Evolutionary conservation across 164 flowering plant genomes (phyloP), one percentile per base, ranked within the genome.

Genomic region (Euptelea pleiosperma): DNA sequence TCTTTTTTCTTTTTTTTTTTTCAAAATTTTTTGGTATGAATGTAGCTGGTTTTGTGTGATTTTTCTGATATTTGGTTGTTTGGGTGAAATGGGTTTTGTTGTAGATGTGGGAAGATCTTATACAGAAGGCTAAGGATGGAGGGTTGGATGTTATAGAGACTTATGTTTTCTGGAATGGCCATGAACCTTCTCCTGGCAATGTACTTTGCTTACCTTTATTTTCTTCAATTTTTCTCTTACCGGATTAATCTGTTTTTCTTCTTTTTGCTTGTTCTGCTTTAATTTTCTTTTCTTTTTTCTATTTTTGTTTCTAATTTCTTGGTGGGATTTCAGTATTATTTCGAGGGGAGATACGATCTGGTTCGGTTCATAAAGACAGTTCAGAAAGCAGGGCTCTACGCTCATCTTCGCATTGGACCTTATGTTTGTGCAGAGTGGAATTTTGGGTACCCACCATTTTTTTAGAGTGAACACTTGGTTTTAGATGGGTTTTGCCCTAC

Each of bases 381-480:
- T 11, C 89, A 85, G 64, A 82, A 74, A 63, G 88, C 91, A 26
- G 94, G 97, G 43, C 81, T 89, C 6, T 87, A 85, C 75, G 94
- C 84, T 69, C 79, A 86, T 69, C 81, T 89, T 49, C 82, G 94
- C 54, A 79, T 89, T 74, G 97, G 97, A 16, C 94, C 97, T 69
- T 89, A 87, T 78, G 75, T 89, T 67, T 87, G 94, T 67, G 97
- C 90, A 9, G 94, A 87, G 61, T 87, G 94, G 97, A 87, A 87
- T 68, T 87, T 87, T 70, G 91, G 94, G 93, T 86, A 80, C 57
- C 29, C 26, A 28, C 30, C 25, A 10, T 46, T 43, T 42, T 3
- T 15, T 46, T n/a, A n/a, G n/a, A n/a, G n/a, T n/a, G n/a, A n/a
- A n/a, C n/a, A n/a, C n/a, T 10, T 41, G 18, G 4, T 34, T 34